phyloP scores from a whole-genome alignment of 371 early-diverging fungal genomes.

The Syncephalastrum racemosum region DNA sequence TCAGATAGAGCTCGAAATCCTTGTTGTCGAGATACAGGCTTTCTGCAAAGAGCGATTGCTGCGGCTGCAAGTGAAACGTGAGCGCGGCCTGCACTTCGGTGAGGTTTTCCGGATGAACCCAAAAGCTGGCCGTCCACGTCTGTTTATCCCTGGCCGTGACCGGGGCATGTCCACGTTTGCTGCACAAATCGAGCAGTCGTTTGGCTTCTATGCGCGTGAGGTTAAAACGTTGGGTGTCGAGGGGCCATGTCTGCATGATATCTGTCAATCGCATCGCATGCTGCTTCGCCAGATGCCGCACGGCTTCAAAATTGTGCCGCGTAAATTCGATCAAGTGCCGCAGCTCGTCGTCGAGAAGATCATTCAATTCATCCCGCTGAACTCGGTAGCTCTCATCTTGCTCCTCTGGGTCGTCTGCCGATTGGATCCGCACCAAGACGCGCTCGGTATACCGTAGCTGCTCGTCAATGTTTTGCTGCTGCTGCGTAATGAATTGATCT shows the following conservation, averaged over 20 bases:
- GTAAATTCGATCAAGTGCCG: slow-evolving; percentile 84
- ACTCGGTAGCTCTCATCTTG: slow-evolving; percentile 18
- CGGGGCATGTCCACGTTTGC: slow-evolving; percentile 59
- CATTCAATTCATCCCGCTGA: slow-evolving; percentile 14
- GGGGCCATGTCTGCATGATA: slow-evolving; percentile 1
- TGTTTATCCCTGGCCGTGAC: slow-evolving; percentile 49
- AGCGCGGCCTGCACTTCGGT: slow-evolving; percentile 91
- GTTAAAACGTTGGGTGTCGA: slow-evolving; percentile 31
- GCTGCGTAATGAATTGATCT: slow-evolving; percentile 76
- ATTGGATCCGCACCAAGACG: slow-evolving; percentile 16
- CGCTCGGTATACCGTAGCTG: slow-evolving; percentile 72
- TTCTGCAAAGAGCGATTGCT: slow-evolving; percentile 5
- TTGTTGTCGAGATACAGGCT: slow-evolving; percentile 96
- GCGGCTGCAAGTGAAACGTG: slow-evolving; percentile 75
- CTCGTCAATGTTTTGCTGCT: slow-evolving; percentile 70
- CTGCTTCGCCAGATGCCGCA: slow-evolving; percentile 84
- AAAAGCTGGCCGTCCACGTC: slow-evolving; percentile 93
- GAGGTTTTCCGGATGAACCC: slow-evolving; percentile 98
- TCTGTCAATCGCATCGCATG: slow-evolving; percentile 53
- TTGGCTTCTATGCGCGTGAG: neutral
- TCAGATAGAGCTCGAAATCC: slow-evolving; percentile 86
- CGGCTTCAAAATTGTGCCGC: slow-evolving; percentile 85
- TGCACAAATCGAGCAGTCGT: slow-evolving; percentile 1
- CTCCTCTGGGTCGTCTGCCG: slow-evolving; percentile 32
- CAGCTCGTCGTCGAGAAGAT: slow-evolving; percentile 61